A percentile compares a stretch with the other conserved stretches of the same genome.
phyloP scores from a whole-genome alignment of 306 rosid species.

The Inga oerstediana region DNA sequence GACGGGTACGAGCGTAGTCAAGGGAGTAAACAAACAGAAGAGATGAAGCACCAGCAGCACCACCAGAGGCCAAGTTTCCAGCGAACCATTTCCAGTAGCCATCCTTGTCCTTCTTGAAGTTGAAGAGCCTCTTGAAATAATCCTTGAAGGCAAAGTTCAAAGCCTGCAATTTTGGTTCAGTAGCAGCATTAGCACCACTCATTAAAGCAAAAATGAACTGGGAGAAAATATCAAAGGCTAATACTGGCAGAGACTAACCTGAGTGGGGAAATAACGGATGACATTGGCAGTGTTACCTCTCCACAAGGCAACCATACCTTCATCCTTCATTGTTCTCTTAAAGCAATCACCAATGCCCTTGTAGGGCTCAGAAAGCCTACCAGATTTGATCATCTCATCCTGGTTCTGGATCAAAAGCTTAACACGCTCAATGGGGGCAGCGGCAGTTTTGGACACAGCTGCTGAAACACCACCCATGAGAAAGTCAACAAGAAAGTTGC shows the following conservation, averaged over 20 bases:
- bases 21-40: slow-evolving; percentile 80
- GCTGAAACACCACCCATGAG: slow-evolving; percentile 97
- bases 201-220: neutral
- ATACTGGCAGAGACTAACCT: slow-evolving; percentile 40
- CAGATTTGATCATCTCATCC: slow-evolving; percentile 83
- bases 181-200: slow-evolving; percentile 13
- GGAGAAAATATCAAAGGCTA: neutral
- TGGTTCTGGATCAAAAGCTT: slow-evolving; percentile 93
- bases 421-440: slow-evolving; percentile 93
- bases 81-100: slow-evolving; percentile 95
- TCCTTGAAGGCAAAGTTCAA: slow-evolving; percentile 93
- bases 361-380: slow-evolving; percentile 85
- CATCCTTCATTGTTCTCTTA: slow-evolving; percentile 60
- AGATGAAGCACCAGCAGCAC: slow-evolving; percentile 94
- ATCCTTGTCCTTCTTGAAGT: slow-evolving; percentile 84
- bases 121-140: slow-evolving; percentile 92
- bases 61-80: slow-evolving; percentile 88
- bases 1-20: slow-evolving; percentile 89
- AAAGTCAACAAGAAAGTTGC: slow-evolving; percentile 69
- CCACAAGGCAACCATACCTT: slow-evolving; percentile 74
- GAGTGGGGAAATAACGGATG: slow-evolving; percentile 87
- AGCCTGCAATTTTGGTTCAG: slow-evolving; percentile 56
- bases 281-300: slow-evolving; percentile 93
- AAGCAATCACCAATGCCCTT: slow-evolving; percentile 97
- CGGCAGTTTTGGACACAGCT: slow-evolving; percentile 93